Evolutionary conservation across 139 green algal genomes (phyloP).

Genomic region (Gonium pectorale): DNA sequence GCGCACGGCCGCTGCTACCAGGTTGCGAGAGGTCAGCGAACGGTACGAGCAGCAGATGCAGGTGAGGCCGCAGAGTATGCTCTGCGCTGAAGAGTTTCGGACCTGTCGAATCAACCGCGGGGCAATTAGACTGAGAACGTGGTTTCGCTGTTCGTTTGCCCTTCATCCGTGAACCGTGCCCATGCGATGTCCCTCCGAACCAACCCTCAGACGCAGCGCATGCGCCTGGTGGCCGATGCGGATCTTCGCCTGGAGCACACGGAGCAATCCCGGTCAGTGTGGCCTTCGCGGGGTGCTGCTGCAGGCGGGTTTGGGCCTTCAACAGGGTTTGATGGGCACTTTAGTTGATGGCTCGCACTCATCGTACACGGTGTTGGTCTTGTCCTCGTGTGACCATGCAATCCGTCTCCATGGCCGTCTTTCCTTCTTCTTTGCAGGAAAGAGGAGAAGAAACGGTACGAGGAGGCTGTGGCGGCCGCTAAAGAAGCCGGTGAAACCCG

Average conservation of each 20-base stretch:
- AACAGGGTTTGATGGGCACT: neutral
- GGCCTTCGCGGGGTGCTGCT: too few species aligned
- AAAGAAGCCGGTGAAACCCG: conserved; percentile 49
- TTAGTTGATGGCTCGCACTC: neutral
- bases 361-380: too few species aligned
- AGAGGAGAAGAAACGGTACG: conserved; percentile 60
- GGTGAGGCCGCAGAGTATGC: too few species aligned
- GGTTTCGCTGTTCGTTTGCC: neutral
- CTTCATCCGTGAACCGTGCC: too few species aligned
- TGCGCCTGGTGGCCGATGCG: conserved; percentile 61
- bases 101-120: too few species aligned
- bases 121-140: neutral
- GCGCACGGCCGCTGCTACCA: conserved; percentile 27
- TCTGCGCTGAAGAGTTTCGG: too few species aligned
- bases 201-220: conserved; percentile 59
- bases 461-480: conserved; percentile 49
- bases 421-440: conserved; percentile 26
- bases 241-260: conserved; percentile 64
- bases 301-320: neutral
- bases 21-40: conserved; percentile 65
- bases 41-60: conserved; percentile 61
- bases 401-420: too few species aligned
- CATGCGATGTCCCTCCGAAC: neutral
- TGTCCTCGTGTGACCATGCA: too few species aligned
- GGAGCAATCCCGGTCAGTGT: conserved; percentile 51